A percentile compares a stretch with the other conserved stretches of the same genome.
phyloP scores from a whole-genome alignment of 1,284 basidiomycete species.

The Leccinum solheimii region DNA sequence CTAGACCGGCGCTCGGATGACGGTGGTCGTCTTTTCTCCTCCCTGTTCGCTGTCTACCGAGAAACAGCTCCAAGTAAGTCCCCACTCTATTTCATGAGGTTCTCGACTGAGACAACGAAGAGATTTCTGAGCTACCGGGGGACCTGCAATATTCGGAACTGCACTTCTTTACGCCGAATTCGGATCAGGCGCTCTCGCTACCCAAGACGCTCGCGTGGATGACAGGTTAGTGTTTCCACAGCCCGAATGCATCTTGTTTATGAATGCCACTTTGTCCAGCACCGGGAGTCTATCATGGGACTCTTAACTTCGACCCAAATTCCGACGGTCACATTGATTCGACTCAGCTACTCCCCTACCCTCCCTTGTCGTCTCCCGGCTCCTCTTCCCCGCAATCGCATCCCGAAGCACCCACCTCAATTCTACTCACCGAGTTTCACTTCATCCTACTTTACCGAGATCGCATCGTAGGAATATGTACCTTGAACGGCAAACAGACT shows the following conservation, averaged over 20 bases:
- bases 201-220: slow-evolving; percentile 85
- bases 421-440: slow-evolving; percentile 91
- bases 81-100: background rate
- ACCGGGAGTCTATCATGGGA: slow-evolving; percentile 81
- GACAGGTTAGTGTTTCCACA: slow-evolving; percentile 56
- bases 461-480: slow-evolving; percentile 76
- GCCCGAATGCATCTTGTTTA: slow-evolving; percentile 12
- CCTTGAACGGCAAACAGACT: slow-evolving; percentile 78
- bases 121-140: slow-evolving; percentile 85
- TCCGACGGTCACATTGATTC: slow-evolving; percentile 80
- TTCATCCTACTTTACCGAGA: slow-evolving; percentile 87
- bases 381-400: slow-evolving; percentile 25
- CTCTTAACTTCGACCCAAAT: slow-evolving; percentile 63
- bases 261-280: slow-evolving; percentile 40
- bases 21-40: slow-evolving; percentile 74
- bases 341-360: slow-evolving; percentile 70
- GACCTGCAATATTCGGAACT: slow-evolving; percentile 73
- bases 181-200: slow-evolving; percentile 65
- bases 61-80: slow-evolving; percentile 79
- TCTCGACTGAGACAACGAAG: slow-evolving; percentile 44
- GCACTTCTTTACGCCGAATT: slow-evolving; percentile 70
- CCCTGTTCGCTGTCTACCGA: slow-evolving; percentile 71
- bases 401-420: slow-evolving; percentile 61
- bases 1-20: slow-evolving; percentile 69
- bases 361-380: slow-evolving; percentile 38